These are phyloP conservation scores for Talaromyces sp. DNA, from an alignment of 2,329 filamentous ascomycete species.

Conservation along the genomic window DNA sequence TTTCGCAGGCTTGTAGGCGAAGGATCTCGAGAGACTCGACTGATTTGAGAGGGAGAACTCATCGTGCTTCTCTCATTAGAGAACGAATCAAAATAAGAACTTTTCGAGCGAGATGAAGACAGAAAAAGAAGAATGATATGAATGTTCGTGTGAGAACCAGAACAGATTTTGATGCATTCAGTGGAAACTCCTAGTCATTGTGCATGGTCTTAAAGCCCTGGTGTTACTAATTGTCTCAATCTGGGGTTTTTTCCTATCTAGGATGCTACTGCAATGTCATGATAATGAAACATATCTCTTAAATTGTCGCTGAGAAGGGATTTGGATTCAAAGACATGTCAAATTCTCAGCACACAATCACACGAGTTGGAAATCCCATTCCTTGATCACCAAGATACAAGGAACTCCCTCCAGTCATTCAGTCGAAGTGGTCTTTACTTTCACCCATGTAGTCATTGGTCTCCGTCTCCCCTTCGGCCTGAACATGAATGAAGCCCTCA, in stretches of 20 bases:
- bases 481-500: neutral
- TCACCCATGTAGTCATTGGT: neutral
- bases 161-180: neutral
- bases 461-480: neutral
- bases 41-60: neutral
- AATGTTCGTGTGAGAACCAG: too few species aligned
- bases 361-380: neutral
- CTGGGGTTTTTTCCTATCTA: neutral
- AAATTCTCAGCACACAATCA: neutral
- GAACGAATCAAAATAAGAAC: neutral
- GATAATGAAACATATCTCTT: neutral
- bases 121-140: neutral
- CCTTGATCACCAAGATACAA: neutral
- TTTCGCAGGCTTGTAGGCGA: neutral
- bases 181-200: neutral
- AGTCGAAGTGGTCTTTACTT: neutral
- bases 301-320: too few species aligned
- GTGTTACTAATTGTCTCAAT: neutral
- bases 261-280: neutral
- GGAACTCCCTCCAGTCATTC: neutral
- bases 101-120: neutral
- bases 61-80: neutral
- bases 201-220: neutral
- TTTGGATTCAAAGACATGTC: neutral
- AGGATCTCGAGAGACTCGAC: neutral